A percentile compares a stretch with the other conserved stretches of the same genome.
Conservation (phyloP, 148 eudicot genomes). For the Persicaria maculosa region DNA sequence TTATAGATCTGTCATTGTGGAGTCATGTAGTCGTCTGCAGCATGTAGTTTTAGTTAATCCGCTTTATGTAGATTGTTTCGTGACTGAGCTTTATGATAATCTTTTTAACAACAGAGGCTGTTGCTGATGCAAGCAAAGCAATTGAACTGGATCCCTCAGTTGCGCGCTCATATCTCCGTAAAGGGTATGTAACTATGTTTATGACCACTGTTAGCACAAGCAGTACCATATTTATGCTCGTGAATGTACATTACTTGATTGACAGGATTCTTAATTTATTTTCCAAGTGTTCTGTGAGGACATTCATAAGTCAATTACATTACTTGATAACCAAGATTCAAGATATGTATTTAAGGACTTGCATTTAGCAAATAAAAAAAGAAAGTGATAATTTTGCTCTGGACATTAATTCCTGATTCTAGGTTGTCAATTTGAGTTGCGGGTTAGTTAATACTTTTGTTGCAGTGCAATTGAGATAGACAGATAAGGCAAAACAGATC, state of each 20-base stretch:
- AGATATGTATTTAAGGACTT: neutral
- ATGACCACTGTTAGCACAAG: neutral
- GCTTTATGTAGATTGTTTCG: neutral
- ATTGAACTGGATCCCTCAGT: constrained; percentile 63
- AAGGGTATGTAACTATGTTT: constrained; percentile 37
- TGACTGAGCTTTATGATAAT: neutral
- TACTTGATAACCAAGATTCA: neutral
- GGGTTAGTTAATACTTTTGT: neutral
- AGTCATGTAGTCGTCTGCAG: neutral
- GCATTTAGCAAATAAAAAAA: neutral
- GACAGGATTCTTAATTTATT: neutral
- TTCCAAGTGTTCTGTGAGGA: neutral
- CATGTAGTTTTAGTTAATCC: neutral
- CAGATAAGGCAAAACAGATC: neutral
- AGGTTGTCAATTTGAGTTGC: neutral
- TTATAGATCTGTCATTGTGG: neutral
- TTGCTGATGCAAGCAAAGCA: constrained; percentile 87
- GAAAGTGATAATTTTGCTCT: neutral
- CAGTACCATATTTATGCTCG: neutral
- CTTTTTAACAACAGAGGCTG: constrained; percentile 59
- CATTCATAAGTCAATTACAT: constrained; percentile 2
- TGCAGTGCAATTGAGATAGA: neutral
- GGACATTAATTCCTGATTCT: neutral
- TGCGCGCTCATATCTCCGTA: constrained; percentile 75
- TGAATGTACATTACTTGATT: neutral